phyloP scores from a whole-genome alignment of 495 filamentous ascomycete species.

The Cudoniella acicularis region DNA sequence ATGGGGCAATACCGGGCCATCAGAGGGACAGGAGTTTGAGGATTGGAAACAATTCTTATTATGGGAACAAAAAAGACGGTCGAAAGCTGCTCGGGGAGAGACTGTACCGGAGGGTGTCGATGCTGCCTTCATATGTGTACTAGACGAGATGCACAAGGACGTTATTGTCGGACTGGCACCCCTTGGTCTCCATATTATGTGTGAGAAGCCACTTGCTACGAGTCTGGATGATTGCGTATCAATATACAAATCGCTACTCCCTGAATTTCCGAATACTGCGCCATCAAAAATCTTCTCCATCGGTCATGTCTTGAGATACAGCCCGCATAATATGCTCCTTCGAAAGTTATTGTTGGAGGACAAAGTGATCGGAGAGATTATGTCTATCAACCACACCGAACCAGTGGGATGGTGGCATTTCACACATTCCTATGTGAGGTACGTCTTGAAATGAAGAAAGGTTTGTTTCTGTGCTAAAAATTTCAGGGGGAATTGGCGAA shows the following conservation, averaged over 20 bases:
- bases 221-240: constrained; percentile 69
- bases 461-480: constrained; percentile 1
- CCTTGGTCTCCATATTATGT: constrained; percentile 77
- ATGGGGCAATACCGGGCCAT: constrained; percentile 48
- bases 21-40: constrained; percentile 58
- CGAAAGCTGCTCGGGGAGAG: constrained; percentile 29
- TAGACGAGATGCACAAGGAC: constrained; percentile 82
- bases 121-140: constrained; percentile 81
- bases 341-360: constrained; percentile 72
- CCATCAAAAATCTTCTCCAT: constrained; percentile 70
- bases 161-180: constrained; percentile 67
- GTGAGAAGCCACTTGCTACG: constrained; percentile 90
- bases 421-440: constrained; percentile 84
- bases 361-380: constrained; percentile 74
- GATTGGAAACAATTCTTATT: constrained; percentile 71
- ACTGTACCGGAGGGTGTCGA: constrained; percentile 58
- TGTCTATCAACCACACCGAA: constrained; percentile 86
- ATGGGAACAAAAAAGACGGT: constrained; percentile 58
- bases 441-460: constrained; percentile 9
- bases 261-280: constrained; percentile 27
- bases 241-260: constrained; percentile 58
- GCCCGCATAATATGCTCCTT: constrained; percentile 83
- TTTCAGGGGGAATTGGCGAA: constrained; percentile 82
- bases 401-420: constrained; percentile 98
- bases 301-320: constrained; percentile 79